Conservation (phyloP, 2,329 filamentous ascomycete species). For the Penicillium sp. region DNA sequence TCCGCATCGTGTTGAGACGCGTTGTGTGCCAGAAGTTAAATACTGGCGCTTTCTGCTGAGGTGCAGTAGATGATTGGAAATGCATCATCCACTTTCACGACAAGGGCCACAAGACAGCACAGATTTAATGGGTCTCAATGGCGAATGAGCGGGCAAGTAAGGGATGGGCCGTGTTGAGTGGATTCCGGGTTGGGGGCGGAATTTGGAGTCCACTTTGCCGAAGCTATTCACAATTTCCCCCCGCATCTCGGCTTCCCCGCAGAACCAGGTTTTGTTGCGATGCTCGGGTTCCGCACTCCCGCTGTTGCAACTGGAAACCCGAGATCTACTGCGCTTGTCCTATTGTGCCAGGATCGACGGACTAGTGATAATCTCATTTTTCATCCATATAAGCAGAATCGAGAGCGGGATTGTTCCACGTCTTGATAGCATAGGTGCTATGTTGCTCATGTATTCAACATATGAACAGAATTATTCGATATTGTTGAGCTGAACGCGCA, state of each 20-base stretch:
- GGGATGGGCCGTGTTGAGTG: neutral
- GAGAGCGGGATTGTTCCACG: neutral
- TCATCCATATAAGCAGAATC: neutral
- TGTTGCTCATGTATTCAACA: no score
- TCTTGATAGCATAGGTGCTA: neutral
- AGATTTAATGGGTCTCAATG: neutral
- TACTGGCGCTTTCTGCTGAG: neutral
- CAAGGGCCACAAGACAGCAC: neutral
- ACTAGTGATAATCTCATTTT: neutral
- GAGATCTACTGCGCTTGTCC: neutral
- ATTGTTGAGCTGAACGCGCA: no score
- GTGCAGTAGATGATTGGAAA: neutral
- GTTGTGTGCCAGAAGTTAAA: neutral
- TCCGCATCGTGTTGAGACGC: neutral
- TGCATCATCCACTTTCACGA: neutral
- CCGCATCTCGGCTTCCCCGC: neutral
- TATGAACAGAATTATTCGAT: no score
- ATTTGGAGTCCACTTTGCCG: neutral
- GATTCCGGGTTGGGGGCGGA: neutral
- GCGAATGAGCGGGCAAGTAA: neutral
- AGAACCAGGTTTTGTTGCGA: neutral
- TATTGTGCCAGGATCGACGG: neutral
- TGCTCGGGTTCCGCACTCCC: neutral
- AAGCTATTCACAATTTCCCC: neutral
- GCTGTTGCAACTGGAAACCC: neutral